Evolutionary conservation across 139 green algal genomes (phyloP), one percentile per base, ranked within the genome.

Genomic region (Chlorella sp.): DNA sequence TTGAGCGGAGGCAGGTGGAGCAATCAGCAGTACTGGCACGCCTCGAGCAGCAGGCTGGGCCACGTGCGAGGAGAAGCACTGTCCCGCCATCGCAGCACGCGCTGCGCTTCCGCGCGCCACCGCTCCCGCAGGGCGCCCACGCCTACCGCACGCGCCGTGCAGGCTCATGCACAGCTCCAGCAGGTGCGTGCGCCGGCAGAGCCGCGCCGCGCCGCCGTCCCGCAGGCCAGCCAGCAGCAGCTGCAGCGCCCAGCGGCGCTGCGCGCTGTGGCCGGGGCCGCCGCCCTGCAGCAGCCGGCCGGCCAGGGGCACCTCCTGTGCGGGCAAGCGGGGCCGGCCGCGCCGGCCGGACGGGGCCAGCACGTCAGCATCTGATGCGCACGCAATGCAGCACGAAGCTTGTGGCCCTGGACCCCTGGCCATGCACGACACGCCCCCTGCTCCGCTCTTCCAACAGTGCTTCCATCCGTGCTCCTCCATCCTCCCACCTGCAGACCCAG

Each of bases 201-300:
- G 50, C 0, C 14, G 8, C 0, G 67, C 82, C 41, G 89, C 85
- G 2, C 63, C 23, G 2, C 59, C 9, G 38, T 51, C 71, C 61
- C 77, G 38, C 35, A 89, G 70, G 23, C 84, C 88, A 51, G 77
- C 73, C 25, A 77, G 79, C 77, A 95, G 79, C 77, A 95, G 74
- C 61, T 71, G 74, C 74, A 93, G 71, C 67, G 90, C 45, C 88
- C 88, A 95, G 48, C 40, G 35, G 70, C 79, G 79, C 79, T 94
- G 80, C 4, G 64, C 70, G 2, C 51, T 36, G 21, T 80, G 69
- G 53, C 75, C 53, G 43, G 60, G 64, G 31, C 42, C 56, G 50
- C 74, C 76, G 8, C 50, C 72, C 25, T 67, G n/a, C 67, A 86
- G 72, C 50, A 84, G 70, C 58, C 83, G 66, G 23, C 71, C 58